Base-by-base conservation (phyloP, 495 filamentous ascomycete species). In the Annulohypoxylon moriforme region DNA sequence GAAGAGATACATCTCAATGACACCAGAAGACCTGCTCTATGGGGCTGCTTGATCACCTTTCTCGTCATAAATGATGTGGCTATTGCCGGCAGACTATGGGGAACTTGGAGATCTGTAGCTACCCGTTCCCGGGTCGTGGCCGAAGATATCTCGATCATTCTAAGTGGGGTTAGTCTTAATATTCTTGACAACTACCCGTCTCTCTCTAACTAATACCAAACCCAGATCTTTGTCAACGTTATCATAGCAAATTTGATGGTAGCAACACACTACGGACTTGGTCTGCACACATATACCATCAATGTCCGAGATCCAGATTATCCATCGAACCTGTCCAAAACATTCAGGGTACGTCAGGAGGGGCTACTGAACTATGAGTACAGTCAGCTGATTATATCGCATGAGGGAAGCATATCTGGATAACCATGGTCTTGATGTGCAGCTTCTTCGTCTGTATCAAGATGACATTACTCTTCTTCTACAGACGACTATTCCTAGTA, bases 391-490 rank as follows among this genome's bases (percentile, higher is more conserved):
- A 73, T 29, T 24, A 20, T 65, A 42, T 18, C 1, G n/a, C 10
- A 42, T 34, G 25, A n/a, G 29, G 42, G 46, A 52, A 76, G 74
- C 70, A 76, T 62, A 40, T 75, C n/a, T 76, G 74, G 74, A 73
- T 76, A 13, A 76, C 70, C 14, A 73, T 73, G 74, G 74, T 76
- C 25, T 40, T 73, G n/a, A 76, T 76, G 74, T 47, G 31, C 10
- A 44, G 60, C 18, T 72, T 68, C 38, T 80, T 80, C 27, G 24
- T 60, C 50, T 60, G 58, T 16, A 76, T 80, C 27, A 80, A 78
- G 55, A 60, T 78, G 61, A 72, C 70, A 1, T 36, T 80, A 11
- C 73, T 80, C 13, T 78, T 73, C 68, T 78, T 80, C 59, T 80
- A 80, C 56, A 72, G 52, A 38, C 66, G 75, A 6, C 31, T 77